Conservation (phyloP, 75 land plant species). For the Isoetes taiwanensis region DNA sequence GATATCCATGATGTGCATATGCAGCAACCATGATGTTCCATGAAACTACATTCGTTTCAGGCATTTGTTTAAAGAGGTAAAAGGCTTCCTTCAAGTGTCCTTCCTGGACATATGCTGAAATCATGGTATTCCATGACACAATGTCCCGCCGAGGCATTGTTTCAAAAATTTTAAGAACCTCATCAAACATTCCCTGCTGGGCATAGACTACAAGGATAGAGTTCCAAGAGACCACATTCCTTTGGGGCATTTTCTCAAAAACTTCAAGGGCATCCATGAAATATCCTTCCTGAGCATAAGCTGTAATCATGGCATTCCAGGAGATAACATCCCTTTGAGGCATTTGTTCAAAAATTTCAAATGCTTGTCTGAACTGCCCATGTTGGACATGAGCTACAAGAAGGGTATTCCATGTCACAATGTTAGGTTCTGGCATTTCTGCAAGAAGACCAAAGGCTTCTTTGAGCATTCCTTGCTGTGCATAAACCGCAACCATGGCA, state of each 20-base stretch:
- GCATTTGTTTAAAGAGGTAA: no score
- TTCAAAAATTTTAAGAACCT: constrained; percentile 15
- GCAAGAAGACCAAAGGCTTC: constrained; percentile 16
- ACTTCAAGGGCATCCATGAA: constrained; percentile 16
- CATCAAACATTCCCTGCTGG: constrained; percentile 22
- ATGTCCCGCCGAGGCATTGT: no score
- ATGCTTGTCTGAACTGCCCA: no score
- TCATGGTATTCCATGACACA: no score
- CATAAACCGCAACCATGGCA: constrained; percentile 17
- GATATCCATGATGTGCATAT: no score
- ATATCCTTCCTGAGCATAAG: constrained; percentile 26
- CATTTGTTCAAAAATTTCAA: constrained; percentile 45
- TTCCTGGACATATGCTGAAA: no score
- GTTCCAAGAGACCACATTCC: constrained; percentile 16
- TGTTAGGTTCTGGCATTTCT: no score
- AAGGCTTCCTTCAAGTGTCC: no score
- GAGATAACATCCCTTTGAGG: constrained; percentile 35
- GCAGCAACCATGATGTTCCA: no score
- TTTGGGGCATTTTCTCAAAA: constrained; percentile 25
- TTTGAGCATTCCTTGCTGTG: constrained; percentile 11
- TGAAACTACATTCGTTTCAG: no score
- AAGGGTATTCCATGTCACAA: constrained; percentile 12
- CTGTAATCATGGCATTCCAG: constrained; percentile 48
- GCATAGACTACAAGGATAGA: constrained; percentile 28
- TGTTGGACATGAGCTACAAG: no score